Evolutionary conservation across 768 basidiomycete genomes (phyloP), one percentile per base, ranked within the genome.

Genomic region (Amanita polypyramis): DNA sequence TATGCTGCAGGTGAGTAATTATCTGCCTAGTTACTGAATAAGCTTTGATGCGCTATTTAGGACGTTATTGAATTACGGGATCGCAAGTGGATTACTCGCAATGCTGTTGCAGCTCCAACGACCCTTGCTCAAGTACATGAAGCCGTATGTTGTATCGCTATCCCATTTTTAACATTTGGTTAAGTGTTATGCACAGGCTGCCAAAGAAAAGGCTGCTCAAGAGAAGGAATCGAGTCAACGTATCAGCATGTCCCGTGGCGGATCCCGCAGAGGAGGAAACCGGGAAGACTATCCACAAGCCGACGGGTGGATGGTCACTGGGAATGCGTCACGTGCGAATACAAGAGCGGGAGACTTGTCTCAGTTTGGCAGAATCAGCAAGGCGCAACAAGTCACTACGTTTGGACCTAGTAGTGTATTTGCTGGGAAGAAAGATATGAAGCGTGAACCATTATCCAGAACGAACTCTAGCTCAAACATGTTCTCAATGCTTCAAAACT

Each of bases 111-210:
- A 44, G 90, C 85, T 9, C 93, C 93, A 4, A 73, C 85, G 27
- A 96, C 92, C 3, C 80, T 96, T 56, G 86, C 93, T 37, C 82
- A 91, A 54, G 76, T 97, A 27, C 93, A 94, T 57, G 82, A 89
- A 64, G 74, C 75, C 44, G 92, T 92, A 66, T 54, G 85, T 74
- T 32, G 14, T 50, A 17, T 47, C 30, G 19, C 7, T 10, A 38
- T 32, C 47, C 6, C 14, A 11, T 25, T 21, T 6, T 10, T 15
- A 3, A 3, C n/a, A 34, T 15, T 19, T 50, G 42, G 51, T 33
- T 45, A 14, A 45, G n/a, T 38, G 43, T 40, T 37, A 44, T 54
- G 5, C 30, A 33, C 57, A 92, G 81, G 86, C 80, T 56, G 87
- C 85, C 25, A 89, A 86, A 65, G 89, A 93, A 64, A 85, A 84